Conservation (phyloP, 768 basidiomycete genomes). For the Rhizopogon roseolus region DNA sequence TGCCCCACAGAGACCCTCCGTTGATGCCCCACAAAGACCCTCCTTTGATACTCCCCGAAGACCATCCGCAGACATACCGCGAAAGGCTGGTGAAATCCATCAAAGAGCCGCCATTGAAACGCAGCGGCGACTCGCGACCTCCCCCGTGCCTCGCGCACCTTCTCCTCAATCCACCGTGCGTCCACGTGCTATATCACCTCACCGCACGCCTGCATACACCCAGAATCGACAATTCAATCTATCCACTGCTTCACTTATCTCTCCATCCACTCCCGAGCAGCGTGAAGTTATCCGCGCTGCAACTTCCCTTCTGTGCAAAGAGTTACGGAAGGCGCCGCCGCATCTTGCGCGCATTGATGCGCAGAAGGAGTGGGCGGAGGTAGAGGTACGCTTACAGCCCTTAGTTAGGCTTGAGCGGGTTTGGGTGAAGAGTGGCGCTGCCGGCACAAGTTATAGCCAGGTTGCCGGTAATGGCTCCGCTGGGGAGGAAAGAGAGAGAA, state of each 20-base stretch:
- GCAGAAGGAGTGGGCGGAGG: slow-evolving; percentile 65
- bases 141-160: slow-evolving; percentile 33
- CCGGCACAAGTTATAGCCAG: slow-evolving; percentile 40
- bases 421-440: slow-evolving; percentile 63
- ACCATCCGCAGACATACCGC: slow-evolving; percentile 34
- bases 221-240: slow-evolving; percentile 55
- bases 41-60: slow-evolving; percentile 28
- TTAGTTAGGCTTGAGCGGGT: slow-evolving; percentile 68
- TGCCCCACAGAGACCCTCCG: slow-evolving; percentile 18
- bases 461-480: slow-evolving; percentile 30
- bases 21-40: slow-evolving; percentile 28
- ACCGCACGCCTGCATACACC: slow-evolving; percentile 35
- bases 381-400: slow-evolving; percentile 58
- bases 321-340: slow-evolving; percentile 56
- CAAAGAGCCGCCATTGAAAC: slow-evolving; percentile 17
- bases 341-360: slow-evolving; percentile 50
- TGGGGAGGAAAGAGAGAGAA: slow-evolving; percentile 74
- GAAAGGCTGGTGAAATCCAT: slow-evolving; percentile 21
- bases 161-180: slow-evolving; percentile 41
- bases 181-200: slow-evolving; percentile 43
- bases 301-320: slow-evolving; percentile 58
- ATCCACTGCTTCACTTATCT: slow-evolving; percentile 51
- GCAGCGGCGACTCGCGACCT: slow-evolving; percentile 18
- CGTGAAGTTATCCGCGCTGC: slow-evolving; percentile 68
- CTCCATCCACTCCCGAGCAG: slow-evolving; percentile 49